A percentile compares a stretch with the other conserved stretches of the same genome.
Evolutionary conservation across 768 basidiomycete genomes (phyloP).

Genomic region (Chalciporus chontae): DNA sequence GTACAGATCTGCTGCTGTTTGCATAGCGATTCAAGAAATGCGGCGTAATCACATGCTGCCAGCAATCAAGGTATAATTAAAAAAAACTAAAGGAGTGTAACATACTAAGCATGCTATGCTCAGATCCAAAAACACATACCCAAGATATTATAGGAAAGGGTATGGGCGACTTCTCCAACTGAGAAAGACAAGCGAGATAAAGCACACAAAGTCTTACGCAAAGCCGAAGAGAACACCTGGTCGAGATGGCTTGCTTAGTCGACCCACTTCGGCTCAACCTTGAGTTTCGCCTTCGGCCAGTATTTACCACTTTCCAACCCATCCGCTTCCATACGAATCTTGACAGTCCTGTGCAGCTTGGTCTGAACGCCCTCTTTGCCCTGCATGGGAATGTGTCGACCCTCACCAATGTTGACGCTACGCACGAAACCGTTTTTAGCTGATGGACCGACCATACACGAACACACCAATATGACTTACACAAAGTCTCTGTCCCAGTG

Average conservation of each 20-base stretch:
- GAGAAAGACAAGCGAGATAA: background rate
- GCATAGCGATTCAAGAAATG: no score
- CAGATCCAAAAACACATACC: no score
- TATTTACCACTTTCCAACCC: constrained; percentile 34
- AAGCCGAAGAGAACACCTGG: background rate
- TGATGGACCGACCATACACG: background rate
- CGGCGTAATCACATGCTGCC: no score
- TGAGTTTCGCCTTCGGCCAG: constrained; percentile 38
- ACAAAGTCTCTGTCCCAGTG: constrained; percentile 11
- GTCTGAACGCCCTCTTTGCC: constrained; percentile 33
- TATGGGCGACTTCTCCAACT: no score
- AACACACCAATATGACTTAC: constrained; percentile 10
- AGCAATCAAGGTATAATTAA: no score
- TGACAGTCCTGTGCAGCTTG: constrained; percentile 48
- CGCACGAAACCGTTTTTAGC: background rate
- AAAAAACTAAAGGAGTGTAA: no score
- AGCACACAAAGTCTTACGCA: background rate
- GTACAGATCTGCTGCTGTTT: no score
- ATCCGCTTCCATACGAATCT: constrained; percentile 49
- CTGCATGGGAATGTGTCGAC: constrained; percentile 42
- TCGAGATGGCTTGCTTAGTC: constrained; percentile 29
- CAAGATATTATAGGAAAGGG: no score
- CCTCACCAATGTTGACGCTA: constrained; percentile 38
- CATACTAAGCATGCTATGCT: no score
- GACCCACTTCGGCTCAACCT: constrained; percentile 38